These are phyloP conservation scores for Cercophora sp. DNA, from an alignment of 495 filamentous ascomycete genomes.

Conservation along the genomic window DNA sequence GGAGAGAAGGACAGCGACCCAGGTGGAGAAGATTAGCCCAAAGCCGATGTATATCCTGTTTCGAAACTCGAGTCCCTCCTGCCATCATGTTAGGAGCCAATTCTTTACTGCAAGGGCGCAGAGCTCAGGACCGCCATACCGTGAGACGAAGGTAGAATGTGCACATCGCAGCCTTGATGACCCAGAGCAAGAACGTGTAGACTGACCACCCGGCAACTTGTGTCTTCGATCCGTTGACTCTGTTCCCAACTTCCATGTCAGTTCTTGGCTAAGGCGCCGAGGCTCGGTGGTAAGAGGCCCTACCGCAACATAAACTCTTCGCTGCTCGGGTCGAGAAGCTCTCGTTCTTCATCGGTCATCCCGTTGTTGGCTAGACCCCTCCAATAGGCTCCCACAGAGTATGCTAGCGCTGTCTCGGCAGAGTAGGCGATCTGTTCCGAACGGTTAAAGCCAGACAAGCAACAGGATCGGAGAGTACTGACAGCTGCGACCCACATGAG, in stretches of 20 bases:
- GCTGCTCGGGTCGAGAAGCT: constrained; percentile 38
- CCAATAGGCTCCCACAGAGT: constrained; percentile 35
- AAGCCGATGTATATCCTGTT: constrained; percentile 53
- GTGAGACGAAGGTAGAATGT: constrained; percentile 60
- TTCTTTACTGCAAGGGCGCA: background rate
- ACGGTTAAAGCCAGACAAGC: background rate
- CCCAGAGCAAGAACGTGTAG: constrained; percentile 56
- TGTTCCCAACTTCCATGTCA: constrained; percentile 1
- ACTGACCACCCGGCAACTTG: constrained; percentile 58
- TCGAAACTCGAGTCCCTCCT: constrained; percentile 47
- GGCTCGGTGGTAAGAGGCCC: background rate
- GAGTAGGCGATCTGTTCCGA: constrained; percentile 31
- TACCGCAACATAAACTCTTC: constrained; percentile 45
- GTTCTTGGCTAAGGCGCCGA: background rate
- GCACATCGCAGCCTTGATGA: constrained; percentile 56
- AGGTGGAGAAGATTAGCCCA: constrained; percentile 47
- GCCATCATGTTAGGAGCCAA: background rate
- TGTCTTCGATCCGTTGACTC: constrained; percentile 56
- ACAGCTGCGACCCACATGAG: constrained; percentile 56
- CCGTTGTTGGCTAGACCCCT: constrained; percentile 56
- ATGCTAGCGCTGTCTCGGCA: constrained; percentile 30
- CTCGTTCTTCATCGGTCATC: constrained; percentile 53
- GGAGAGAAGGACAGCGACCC: constrained; percentile 49
- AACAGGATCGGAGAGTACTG: constrained; percentile 15
- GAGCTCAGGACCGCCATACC: constrained; percentile 31